Base-by-base conservation (phyloP, 2,329 filamentous ascomycete species). In the Chaetomiaceae sp. region DNA sequence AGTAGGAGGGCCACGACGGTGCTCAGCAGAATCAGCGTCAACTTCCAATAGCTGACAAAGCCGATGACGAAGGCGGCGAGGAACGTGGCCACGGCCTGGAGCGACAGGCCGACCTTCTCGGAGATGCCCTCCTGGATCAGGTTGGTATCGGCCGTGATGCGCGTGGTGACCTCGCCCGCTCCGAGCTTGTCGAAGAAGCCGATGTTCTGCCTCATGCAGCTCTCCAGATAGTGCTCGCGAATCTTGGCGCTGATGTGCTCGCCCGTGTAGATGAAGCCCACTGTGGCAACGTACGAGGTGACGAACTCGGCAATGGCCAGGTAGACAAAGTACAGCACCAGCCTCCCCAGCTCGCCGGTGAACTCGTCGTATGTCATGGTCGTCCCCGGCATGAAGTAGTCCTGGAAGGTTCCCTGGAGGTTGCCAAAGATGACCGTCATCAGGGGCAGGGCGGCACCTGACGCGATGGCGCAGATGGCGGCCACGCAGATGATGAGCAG, bases 101-200 rank as follows among this genome's bases (percentile, higher is more conserved):
- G 66, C 0, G 88, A 90, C 56, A 96, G 71, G 13, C 82, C 83
- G 39, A 95, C 79, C 72, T 96, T 96, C 68, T 95, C 89, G 0
- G 89, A 95, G 40, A 99, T 89, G 50, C 90, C 92, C 59, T 95
- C 91, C 67, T 96, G 92, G 49, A 97, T 85, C 47, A 95, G 74
- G 63, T 96, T 96, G 39, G 89, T 95, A 66, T 97, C 92, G 10
- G 91, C 86, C 0, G 92, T 97, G 60, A 96, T 96, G 57, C 91
- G 85, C 1, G 91, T 96, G 0, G 91, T 96, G 54, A 97, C 88
- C 69, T 96, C 93, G 52, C 92, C 91, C 30, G 90, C 87, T 45
- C 91, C 92, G 13, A 96, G 78, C 63, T 93, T 93, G 68, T 97
- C 93, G 69, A 95, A 95, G 68, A 89, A 95, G 40, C 82, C 90